Evolutionary conservation across 2,329 filamentous ascomycete species (phyloP).

Genomic region (Hirsutella rhossiliensis): DNA sequence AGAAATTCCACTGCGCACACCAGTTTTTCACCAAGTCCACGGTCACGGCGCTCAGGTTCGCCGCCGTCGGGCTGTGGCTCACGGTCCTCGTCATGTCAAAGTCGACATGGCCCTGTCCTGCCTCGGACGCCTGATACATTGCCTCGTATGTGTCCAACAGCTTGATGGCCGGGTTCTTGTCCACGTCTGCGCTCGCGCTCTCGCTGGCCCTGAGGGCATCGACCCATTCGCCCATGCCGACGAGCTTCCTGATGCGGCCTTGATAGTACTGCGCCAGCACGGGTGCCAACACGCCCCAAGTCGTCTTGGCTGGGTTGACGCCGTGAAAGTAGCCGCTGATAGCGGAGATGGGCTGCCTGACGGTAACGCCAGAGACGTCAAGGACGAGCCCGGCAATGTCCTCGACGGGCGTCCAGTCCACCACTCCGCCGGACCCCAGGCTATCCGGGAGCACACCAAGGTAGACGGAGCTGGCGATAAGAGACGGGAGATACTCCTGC

Average conservation of each 20-base stretch:
- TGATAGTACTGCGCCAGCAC: constrained; percentile 28
- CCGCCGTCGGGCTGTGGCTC: neutral
- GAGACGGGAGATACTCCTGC: constrained; percentile 43
- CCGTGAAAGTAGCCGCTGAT: constrained; percentile 33
- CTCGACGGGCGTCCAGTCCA: constrained; percentile 46
- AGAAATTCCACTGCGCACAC: constrained; percentile 2
- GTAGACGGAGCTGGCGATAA: constrained; percentile 34
- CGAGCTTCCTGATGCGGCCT: constrained; percentile 22
- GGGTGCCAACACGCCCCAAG: constrained; percentile 28
- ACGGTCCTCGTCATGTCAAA: neutral
- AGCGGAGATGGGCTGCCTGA: constrained; percentile 6
- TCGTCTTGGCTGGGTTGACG: constrained; percentile 29
- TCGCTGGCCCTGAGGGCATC: constrained; percentile 26
- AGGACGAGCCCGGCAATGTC: constrained; percentile 31
- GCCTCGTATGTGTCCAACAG: constrained; percentile 35
- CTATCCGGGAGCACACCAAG: constrained; percentile 32
- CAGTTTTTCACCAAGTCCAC: neutral
- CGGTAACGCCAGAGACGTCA: constrained; percentile 28
- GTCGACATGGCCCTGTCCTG: neutral
- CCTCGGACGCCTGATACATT: constrained; percentile 3
- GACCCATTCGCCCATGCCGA: constrained; percentile 34
- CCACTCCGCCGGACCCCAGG: constrained; percentile 27
- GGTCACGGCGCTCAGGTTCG: neutral
- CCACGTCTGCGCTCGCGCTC: constrained; percentile 19
- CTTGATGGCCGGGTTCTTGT: constrained; percentile 37